These are phyloP conservation scores for Xylogone sp. DNA, from an alignment of 2,329 filamentous ascomycete species.

Conservation along the genomic window DNA sequence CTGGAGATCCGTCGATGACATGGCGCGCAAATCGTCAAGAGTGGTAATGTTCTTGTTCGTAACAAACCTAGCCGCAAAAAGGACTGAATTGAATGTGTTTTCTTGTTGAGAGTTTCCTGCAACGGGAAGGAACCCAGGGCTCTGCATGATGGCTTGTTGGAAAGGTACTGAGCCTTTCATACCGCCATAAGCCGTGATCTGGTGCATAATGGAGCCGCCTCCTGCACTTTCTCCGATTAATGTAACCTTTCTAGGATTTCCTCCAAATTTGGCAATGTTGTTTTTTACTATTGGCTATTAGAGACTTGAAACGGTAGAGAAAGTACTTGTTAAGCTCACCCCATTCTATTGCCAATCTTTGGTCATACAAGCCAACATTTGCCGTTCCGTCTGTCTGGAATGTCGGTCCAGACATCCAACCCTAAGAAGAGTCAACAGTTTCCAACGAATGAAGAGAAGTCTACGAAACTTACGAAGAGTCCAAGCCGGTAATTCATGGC, in stretches of 20 bases:
- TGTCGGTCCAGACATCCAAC: conserved; percentile 35
- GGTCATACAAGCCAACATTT: conserved; percentile 47
- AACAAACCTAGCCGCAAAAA: not conserved
- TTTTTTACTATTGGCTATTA: conserved; percentile 48
- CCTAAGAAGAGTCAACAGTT: conserved; percentile 27
- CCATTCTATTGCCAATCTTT: conserved; percentile 47
- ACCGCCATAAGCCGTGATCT: conserved; percentile 50
- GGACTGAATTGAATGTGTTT: conserved; percentile 2
- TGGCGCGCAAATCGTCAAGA: conserved; percentile 9
- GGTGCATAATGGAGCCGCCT: conserved; percentile 49
- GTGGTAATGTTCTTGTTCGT: conserved; percentile 9
- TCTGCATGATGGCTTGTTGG: conserved; percentile 32
- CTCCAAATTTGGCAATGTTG: conserved; percentile 49
- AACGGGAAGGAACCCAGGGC: conserved; percentile 17
- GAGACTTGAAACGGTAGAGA: conserved; percentile 45
- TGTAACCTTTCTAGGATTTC: conserved; percentile 42
- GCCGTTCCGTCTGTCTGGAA: conserved; percentile 36
- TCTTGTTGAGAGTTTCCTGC: conserved; percentile 6
- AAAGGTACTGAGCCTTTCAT: conserved; percentile 31
- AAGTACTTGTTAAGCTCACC: conserved; percentile 37
- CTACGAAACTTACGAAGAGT: conserved; percentile 32
- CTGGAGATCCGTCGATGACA: conserved; percentile 7
- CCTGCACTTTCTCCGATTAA: conserved; percentile 45
- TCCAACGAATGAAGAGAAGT: conserved; percentile 45
- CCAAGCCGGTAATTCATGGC: conserved; percentile 32